Evolutionary conservation across 345 rosid genomes (phyloP).

Genomic region (Melaleuca quinquenervia): DNA sequence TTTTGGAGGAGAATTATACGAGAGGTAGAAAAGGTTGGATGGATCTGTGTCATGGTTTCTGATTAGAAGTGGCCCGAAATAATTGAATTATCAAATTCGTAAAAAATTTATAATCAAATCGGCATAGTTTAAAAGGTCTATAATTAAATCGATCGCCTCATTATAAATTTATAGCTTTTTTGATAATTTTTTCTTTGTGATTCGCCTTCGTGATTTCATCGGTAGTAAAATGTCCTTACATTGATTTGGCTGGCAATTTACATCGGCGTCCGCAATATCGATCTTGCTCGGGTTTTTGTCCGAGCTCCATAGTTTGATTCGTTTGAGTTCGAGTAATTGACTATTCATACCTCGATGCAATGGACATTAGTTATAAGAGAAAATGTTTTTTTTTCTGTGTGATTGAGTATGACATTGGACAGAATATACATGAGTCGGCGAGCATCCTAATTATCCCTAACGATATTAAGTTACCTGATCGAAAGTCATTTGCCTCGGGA

Average conservation of each 20-base stretch:
- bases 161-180: background rate
- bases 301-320: background rate
- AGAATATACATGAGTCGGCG: background rate
- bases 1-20: background rate
- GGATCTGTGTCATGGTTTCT: accelerated
- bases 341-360: background rate
- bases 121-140: background rate
- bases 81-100: accelerated
- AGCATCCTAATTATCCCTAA: background rate
- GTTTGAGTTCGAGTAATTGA: background rate
- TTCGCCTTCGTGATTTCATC: background rate
- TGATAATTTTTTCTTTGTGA: accelerated
- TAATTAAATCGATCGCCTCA: accelerated
- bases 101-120: background rate
- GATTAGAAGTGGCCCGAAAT: background rate
- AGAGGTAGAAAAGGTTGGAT: too few species aligned
- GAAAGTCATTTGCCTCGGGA: too few species aligned
- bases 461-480: background rate
- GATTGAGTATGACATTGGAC: accelerated
- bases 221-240: background rate
- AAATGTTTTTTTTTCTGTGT: background rate
- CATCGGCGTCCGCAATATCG: background rate
- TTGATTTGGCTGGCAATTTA: accelerated
- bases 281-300: background rate
- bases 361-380: background rate